phyloP scores from a whole-genome alignment of 306 rosid genomes.

The Herpetospermum pedunculosum region DNA sequence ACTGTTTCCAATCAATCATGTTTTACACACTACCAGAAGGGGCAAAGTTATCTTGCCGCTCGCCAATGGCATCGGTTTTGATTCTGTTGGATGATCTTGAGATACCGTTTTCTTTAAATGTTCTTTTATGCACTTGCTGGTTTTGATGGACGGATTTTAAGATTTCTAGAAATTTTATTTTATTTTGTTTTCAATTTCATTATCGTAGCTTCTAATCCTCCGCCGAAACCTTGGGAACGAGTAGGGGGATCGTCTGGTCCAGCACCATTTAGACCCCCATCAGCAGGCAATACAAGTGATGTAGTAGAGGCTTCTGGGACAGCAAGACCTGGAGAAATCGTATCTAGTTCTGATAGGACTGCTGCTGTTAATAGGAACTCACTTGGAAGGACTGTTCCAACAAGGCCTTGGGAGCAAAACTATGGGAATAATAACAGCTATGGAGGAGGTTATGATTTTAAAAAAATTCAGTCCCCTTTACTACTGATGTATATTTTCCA shows the following conservation, averaged over 20 bases:
- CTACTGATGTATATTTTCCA: background rate
- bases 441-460: slow-evolving; percentile 52
- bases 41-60: background rate
- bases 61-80: too few relatives aligned
- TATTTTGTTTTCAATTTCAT: too few relatives aligned
- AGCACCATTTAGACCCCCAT: slow-evolving; percentile 79
- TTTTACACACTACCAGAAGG: background rate
- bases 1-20: too few relatives aligned
- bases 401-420: slow-evolving; percentile 95
- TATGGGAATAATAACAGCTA: slow-evolving; percentile 40
- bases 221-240: slow-evolving; percentile 93
- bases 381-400: slow-evolving; percentile 69
- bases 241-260: slow-evolving; percentile 76
- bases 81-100: background rate
- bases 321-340: slow-evolving; percentile 89
- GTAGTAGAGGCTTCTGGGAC: slow-evolving; percentile 98
- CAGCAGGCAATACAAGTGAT: slow-evolving; percentile 74
- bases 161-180: too few relatives aligned
- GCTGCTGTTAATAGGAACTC: slow-evolving; percentile 37
- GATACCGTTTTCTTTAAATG: background rate
- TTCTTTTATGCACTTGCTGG: background rate
- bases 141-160: background rate
- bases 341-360: slow-evolving; percentile 43
- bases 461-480: background rate
- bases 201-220: slow-evolving; percentile 59